Base-by-base conservation (phyloP, 495 filamentous ascomycete genomes). In the Aspergillus coremiiformis region DNA sequence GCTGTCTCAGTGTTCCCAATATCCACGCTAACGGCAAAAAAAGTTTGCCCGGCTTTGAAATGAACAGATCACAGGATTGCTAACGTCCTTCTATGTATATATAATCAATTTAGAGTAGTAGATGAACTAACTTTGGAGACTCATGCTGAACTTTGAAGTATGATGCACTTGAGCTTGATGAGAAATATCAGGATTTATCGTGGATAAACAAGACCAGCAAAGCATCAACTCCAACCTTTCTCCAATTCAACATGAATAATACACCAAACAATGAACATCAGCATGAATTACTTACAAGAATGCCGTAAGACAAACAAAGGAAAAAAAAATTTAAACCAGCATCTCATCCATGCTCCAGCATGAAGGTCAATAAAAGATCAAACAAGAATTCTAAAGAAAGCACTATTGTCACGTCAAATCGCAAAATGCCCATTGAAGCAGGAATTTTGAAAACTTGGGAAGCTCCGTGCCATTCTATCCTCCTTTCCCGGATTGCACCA, bases 401-500 rank as follows among this genome's bases (percentile, higher is more conserved):
- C 37, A 41, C 2, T 19, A 39, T 42, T n/a, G 12, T 19, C 24
- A 51, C 37, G 24, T 23, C 48, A 50, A n/a, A 50, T 30, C n/a
- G 24, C 23, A 54, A 45, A 33, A 44, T 43, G 29, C 39, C n/a
- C 49, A 44, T 24, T 17, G 4, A 19, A 49, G 33, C 29, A 44
- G 23, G 21, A 29, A 32, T 27, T 21, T 47, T 47, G 20, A 47
- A 53, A 49, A 45, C 44, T 32, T 49, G 17, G 22, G 47, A 42
- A 43, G 39, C 22, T 37, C 35, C 21, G 32, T 42, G 48, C 43
- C 51, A 42, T 51, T 44, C 53, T 55, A 57, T 57, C 55, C 52
- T 62, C 60, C 54, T 57, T 54, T 53, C 39, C 30, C 47, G 44
- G 41, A 37, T 52, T 41, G 51, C 51, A 43, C 39, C 33, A 45